Conservation (phyloP, 768 basidiomycete species). For the Phanerodontia chrysosporium region DNA sequence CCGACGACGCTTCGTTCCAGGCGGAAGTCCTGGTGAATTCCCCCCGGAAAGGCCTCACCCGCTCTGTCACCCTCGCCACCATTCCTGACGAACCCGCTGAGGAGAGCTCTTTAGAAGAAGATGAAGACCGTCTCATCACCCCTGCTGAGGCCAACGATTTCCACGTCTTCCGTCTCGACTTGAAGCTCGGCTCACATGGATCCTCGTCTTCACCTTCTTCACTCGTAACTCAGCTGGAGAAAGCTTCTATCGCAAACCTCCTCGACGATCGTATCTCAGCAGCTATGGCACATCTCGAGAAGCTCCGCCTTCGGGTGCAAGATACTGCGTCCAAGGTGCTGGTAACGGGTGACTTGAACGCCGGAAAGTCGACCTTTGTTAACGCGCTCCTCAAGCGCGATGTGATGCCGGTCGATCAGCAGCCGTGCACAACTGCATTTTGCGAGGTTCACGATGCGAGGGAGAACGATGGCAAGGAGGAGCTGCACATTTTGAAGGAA, state of each 20-base stretch:
- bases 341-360: constrained; percentile 96
- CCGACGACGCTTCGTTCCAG: constrained; percentile 69
- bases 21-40: constrained; percentile 62
- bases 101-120: constrained; percentile 21
- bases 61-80: constrained; percentile 56
- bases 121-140: constrained; percentile 33
- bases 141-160: constrained; percentile 56
- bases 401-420: constrained; percentile 96
- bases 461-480: constrained; percentile 76
- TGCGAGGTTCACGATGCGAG: constrained; percentile 92
- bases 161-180: constrained; percentile 85
- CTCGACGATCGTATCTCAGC: constrained; percentile 79
- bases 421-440: constrained; percentile 95
- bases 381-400: constrained; percentile 89
- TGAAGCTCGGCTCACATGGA: constrained; percentile 79
- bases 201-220: constrained; percentile 57
- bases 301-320: constrained; percentile 80
- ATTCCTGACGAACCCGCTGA: constrained; percentile 45
- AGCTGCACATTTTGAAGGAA: constrained; percentile 79
- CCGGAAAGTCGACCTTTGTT: constrained; percentile 97
- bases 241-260: constrained; percentile 87
- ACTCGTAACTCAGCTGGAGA: constrained; percentile 90
- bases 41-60: constrained; percentile 43
- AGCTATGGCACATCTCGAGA: constrained; percentile 75
- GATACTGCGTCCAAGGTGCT: constrained; percentile 95